phyloP scores from a whole-genome alignment of 176 grass and related monocot genomes.

The Avena insularis region DNA sequence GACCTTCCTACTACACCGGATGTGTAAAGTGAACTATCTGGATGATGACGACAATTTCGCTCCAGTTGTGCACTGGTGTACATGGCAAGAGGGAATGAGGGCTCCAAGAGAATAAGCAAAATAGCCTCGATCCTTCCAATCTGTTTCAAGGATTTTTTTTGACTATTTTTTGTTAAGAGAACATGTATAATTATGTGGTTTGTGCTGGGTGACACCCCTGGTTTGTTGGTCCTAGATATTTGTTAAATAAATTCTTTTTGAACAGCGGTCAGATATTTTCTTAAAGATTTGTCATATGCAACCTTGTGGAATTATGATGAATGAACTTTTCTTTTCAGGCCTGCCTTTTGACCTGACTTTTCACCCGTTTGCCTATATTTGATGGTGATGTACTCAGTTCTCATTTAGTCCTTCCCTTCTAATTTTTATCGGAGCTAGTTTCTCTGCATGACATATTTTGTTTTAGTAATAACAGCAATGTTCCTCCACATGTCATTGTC shows the following conservation, averaged over 20 bases:
- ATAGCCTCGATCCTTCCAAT: neutral
- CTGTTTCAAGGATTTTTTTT: neutral
- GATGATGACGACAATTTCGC: conserved; percentile 15
- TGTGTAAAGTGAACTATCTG: conserved; percentile 4
- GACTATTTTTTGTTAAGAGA: neutral
- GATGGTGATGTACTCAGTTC: neutral
- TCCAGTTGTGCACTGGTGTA: conserved; percentile 24
- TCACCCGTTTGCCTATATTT: neutral
- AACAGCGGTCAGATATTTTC: neutral
- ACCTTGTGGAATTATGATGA: neutral
- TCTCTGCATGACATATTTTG: no score
- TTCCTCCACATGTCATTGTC: no score
- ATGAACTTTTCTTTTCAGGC: neutral
- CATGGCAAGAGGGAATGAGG: neutral
- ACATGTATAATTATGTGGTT: neutral
- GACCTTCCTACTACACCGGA: neutral
- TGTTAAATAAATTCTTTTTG: neutral
- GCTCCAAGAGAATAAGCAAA: conserved; percentile 22
- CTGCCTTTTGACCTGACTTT: neutral
- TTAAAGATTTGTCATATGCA: neutral
- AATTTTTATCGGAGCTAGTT: no score
- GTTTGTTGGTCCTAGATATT: neutral
- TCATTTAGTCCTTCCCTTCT: neutral
- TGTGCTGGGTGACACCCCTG: neutral
- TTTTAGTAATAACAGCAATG: no score